Percentiles rank a stretch among this genome's conserved stretches.
Conservation (phyloP, 1,139 yeast genomes). For the Sugiyamaella paludigena region DNA sequence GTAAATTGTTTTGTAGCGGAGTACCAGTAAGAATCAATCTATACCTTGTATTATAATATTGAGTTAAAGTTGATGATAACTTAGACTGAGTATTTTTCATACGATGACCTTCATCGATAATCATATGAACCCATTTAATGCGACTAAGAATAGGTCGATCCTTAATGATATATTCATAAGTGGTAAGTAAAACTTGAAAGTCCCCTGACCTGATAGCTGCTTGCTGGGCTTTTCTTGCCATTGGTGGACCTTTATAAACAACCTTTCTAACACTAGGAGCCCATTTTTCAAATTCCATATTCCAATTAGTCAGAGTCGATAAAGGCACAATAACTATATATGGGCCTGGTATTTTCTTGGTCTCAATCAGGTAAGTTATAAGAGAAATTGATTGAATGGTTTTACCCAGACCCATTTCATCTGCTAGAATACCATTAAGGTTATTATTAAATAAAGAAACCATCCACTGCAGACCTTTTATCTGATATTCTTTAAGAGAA, state of each 20-base stretch:
- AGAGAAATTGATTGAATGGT: conserved; percentile 83
- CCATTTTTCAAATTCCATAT: conserved; percentile 95
- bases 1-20: conserved; percentile 92
- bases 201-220: conserved; percentile 69
- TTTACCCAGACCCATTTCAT: conserved; percentile 90
- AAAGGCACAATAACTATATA: conserved; percentile 91
- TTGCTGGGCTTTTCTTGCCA: conserved; percentile 76
- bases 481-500: conserved; percentile 83
- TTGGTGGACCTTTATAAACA: conserved; percentile 42
- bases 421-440: conserved; percentile 92
- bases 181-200: conserved; percentile 86
- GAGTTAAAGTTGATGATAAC: conserved; percentile 76
- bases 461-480: conserved; percentile 98
- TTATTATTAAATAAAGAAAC: conserved; percentile 90
- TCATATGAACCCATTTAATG: conserved; percentile 92
- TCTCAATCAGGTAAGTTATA: conserved; percentile 68
- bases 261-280: conserved; percentile 51
- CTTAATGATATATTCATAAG: conserved; percentile 69
- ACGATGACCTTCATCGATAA: conserved; percentile 98
- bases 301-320: conserved; percentile 95
- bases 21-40: conserved; percentile 95
- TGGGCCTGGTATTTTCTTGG: conserved; percentile 62
- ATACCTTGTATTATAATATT: conserved; percentile 77
- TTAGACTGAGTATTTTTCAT: conserved; percentile 94
- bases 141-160: conserved; percentile 79